Conservation (phyloP, 2,329 filamentous ascomycete genomes). For the Pseudohalonectria lignicola region DNA sequence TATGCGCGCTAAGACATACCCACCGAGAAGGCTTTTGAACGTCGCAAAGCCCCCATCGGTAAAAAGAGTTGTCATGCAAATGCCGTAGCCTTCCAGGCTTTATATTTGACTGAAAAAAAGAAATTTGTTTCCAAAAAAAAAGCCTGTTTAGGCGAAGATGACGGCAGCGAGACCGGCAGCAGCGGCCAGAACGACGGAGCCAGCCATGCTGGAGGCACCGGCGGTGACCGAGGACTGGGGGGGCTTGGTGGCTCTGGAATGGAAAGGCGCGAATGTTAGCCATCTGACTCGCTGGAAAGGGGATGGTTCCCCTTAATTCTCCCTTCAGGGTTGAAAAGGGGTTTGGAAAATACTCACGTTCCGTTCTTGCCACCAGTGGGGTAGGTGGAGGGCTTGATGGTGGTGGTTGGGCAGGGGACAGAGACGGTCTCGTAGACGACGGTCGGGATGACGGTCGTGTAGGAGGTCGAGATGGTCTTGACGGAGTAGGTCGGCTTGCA, state of each 20-base stretch:
- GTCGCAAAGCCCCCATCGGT: slow-evolving; percentile 19
- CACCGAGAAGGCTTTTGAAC: slow-evolving; percentile 17
- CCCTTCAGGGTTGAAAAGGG: slow-evolving; percentile 1
- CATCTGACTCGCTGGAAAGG: slow-evolving; percentile 3
- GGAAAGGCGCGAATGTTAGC: slow-evolving; percentile 10
- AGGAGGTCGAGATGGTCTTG: slow-evolving; percentile 41
- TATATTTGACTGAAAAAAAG: slow-evolving; percentile 18
- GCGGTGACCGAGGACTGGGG: slow-evolving; percentile 28
- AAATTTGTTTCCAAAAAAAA: slow-evolving; percentile 8
- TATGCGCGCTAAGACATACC: slow-evolving; percentile 7
- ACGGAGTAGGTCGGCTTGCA: slow-evolving; percentile 25
- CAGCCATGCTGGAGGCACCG: slow-evolving; percentile 40
- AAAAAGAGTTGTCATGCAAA: slow-evolving; percentile 13
- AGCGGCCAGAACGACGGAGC: slow-evolving; percentile 43
- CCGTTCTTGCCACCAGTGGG: slow-evolving; percentile 16
- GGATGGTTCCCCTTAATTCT: too few species aligned
- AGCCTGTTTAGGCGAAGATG: slow-evolving; percentile 37
- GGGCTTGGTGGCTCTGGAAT: slow-evolving; percentile 8
- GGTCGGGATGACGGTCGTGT: slow-evolving; percentile 44
- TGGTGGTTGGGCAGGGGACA: slow-evolving; percentile 27
- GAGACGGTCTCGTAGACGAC: slow-evolving; percentile 39
- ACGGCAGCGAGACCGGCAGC: slow-evolving; percentile 42
- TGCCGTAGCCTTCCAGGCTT: slow-evolving; percentile 29
- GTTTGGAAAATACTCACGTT: slow-evolving; percentile 15
- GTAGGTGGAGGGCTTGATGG: slow-evolving; percentile 10